Evolutionary conservation across 495 filamentous ascomycete species (phyloP), one percentile per base, ranked within the genome.

Genomic region (Elasticomyces elasticus): DNA sequence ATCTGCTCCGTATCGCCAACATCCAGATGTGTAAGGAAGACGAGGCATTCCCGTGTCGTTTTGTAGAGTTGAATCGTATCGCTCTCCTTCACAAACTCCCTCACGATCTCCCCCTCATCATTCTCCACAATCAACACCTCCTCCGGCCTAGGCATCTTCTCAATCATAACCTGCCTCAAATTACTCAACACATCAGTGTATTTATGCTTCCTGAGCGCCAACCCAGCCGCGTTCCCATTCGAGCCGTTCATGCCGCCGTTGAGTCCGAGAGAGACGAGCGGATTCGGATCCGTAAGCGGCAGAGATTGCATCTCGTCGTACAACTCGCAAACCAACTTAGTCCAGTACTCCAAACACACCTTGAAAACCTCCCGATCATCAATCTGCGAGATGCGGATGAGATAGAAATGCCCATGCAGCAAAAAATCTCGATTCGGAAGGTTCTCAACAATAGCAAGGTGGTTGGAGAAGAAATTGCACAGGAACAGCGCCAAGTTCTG

Each of bases 61-160:
- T 99, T 99, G 77, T 99, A 99, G 0, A 99, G 79, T 70, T 99
- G 92, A 23, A 99, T 96, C 0, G 92, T 97, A 66, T 99, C 92
- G 62, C 89, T 92, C 70, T 99, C 92, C 73, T 97, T 99, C 56
- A 99, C 91, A 58, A 99, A 97, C 69, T 96, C 92, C 50, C 92
- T 86, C 20, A 99, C 94, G 56, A 99, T 97, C 67, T 99, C 92
- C 41, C 94, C 92, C 69, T 99, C 92, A 58, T 99, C 92, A 66
- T 99, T 99, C 69, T 99, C 92, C 5, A 99, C 94, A 63, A 99
- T 89, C 55, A 99, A 68, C n/a, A 99, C 94, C 72, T 97, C 94
- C 71, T 99, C 92, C 5, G 92, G 92, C 31, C 88, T 76, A 25
- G 97, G 92, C 92, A 99, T 97, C 71, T 95, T 94, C 74, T 99